Percentiles rank a stretch among this genome's conserved stretches.
Conservation (phyloP, 116 monocot genomes). For the Thalassia testudinum region DNA sequence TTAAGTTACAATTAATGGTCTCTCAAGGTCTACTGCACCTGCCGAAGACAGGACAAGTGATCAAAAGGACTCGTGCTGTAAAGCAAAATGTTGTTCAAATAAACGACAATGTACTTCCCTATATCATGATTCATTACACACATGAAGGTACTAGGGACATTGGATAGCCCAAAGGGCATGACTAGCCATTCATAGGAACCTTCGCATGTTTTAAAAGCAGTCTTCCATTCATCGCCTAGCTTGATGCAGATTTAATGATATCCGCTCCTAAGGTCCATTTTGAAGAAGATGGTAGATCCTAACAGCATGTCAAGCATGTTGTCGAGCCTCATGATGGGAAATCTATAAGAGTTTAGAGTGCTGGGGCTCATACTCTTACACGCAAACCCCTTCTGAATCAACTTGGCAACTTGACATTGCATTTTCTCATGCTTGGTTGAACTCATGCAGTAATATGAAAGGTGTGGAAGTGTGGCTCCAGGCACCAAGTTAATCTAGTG, state of each 20-base stretch:
- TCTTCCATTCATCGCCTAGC: slow-evolving; percentile 8
- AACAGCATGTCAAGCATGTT: slow-evolving; percentile 7
- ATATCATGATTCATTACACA: slow-evolving; percentile 9
- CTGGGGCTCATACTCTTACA: not conserved
- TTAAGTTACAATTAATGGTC: not conserved
- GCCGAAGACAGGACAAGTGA: not conserved
- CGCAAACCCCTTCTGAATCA: not conserved
- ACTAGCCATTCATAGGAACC: slow-evolving; percentile 8
- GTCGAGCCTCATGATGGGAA: slow-evolving; percentile 1
- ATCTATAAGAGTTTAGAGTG: slow-evolving; percentile 3
- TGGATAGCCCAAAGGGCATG: slow-evolving; percentile 8
- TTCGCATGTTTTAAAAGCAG: slow-evolving; percentile 7
- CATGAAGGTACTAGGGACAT: slow-evolving; percentile 9
- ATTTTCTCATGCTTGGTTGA: not conserved
- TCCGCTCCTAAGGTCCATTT: slow-evolving; percentile 2
- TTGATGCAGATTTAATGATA: slow-evolving; percentile 3
- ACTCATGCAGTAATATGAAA: not conserved
- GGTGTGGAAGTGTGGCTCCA: not conserved
- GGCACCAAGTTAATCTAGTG: not conserved
- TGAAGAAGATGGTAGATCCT: slow-evolving; percentile 3
- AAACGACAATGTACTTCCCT: slow-evolving; percentile 2
- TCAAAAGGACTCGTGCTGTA: not conserved
- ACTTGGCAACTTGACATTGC: not conserved
- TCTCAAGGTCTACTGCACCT: not conserved
- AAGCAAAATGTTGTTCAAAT: slow-evolving; percentile 7